Conservation (phyloP, 805 yeast genomes). For the Cyberlindnera xylosilytica region DNA sequence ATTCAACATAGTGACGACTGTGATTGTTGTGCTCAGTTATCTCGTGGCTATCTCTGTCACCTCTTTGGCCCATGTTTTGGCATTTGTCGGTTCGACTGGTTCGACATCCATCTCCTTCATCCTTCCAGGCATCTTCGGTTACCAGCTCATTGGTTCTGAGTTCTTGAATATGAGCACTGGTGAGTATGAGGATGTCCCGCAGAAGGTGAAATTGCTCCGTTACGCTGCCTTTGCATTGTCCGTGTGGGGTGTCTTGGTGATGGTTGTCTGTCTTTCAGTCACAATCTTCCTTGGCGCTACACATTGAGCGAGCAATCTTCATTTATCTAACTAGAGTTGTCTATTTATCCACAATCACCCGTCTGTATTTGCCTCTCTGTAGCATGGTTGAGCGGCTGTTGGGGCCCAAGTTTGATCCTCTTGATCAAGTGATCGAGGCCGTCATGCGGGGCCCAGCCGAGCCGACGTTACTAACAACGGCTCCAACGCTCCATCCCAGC, state of each 20-base stretch:
- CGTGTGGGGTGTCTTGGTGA: conserved; percentile 49
- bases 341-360: too few species aligned
- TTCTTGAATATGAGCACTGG: conserved; percentile 27
- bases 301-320: conserved; percentile 15
- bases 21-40: conserved; percentile 55
- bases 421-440: too few species aligned
- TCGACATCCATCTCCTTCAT: conserved; percentile 90
- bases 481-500: too few species aligned
- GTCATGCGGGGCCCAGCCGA: too few species aligned
- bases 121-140: conserved; percentile 85
- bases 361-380: too few species aligned
- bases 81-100: conserved; percentile 91
- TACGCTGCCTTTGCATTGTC: conserved; percentile 36
- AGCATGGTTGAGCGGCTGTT: too few species aligned
- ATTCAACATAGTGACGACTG: conserved; percentile 50
- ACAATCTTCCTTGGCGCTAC: conserved; percentile 30
- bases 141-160: conserved; percentile 59
- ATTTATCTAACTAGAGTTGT: too few species aligned
- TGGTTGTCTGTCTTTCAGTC: conserved; percentile 48
- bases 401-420: too few species aligned
- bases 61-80: conserved; percentile 78
- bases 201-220: conserved; percentile 29
- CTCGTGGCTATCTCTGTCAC: conserved; percentile 59
- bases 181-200: conserved; percentile 29
- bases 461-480: too few species aligned